Conservation (phyloP, 164 flowering plant species). For the Pachysandra terminalis region DNA sequence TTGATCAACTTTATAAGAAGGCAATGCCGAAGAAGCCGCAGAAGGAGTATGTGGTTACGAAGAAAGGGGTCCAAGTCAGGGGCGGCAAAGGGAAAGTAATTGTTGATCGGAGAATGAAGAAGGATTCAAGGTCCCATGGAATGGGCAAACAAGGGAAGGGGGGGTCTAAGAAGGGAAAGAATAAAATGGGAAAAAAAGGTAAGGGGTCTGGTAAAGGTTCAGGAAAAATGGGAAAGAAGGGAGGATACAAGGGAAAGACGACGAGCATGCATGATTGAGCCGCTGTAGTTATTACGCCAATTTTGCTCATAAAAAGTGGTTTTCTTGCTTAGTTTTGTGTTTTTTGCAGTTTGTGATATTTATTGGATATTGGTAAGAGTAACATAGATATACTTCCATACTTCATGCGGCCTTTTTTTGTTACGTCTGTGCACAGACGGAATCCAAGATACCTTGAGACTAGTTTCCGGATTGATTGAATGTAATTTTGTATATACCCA, state of each 20-base stretch:
- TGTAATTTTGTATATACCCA: too few species aligned
- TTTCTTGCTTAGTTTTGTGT: too few species aligned
- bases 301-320: neutral
- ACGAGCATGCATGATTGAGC: constrained; percentile 8
- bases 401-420: too few species aligned
- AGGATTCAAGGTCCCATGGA: constrained; percentile 60
- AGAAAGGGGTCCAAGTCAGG: constrained; percentile 90
- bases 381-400: too few species aligned
- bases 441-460: too few species aligned
- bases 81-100: constrained; percentile 79
- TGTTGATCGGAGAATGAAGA: constrained; percentile 94
- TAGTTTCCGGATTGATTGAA: too few species aligned
- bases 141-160: constrained; percentile 54
- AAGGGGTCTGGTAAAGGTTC: constrained; percentile 38
- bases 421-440: too few species aligned
- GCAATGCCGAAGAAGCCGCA: constrained; percentile 70
- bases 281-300: neutral
- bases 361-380: too few species aligned
- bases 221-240: constrained; percentile 22
- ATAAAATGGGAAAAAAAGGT: constrained; percentile 39
- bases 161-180: constrained; percentile 47
- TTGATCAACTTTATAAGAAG: constrained; percentile 77
- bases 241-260: constrained; percentile 20
- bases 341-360: too few species aligned
- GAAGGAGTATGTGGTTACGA: constrained; percentile 88